Base-by-base conservation (phyloP, 176 grass and related monocot species). In the Cenchrus fungigraminus region DNA sequence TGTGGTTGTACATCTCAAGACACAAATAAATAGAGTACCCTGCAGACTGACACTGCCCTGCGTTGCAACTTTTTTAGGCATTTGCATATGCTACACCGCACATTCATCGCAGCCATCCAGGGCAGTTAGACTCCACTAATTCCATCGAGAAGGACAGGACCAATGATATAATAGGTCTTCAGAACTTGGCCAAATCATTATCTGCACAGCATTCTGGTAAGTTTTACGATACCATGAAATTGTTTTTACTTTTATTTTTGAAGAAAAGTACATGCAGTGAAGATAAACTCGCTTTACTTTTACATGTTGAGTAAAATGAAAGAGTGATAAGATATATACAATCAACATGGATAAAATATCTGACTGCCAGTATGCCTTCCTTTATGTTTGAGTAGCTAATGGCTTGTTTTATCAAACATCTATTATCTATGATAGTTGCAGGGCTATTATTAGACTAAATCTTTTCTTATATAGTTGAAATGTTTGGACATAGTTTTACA, bases 61-160 rank as follows among this genome's bases (percentile, higher is more conserved):
- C 64, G 17, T 15, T 71, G 22, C 53, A 75, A 76, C 12, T 32
- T 31, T 71, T 93, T 44, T 42, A 98, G 91, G 91, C 91, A 75
- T 95, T 89, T 92, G 86, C 80, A 79, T 94, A 79, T 71, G 93
- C 93, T 85, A 74, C 94, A 73, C 74, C 54, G 45, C 92, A 83
- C 84, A 86, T 89, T 87, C 83, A 87, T 49, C 55, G 71, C 10
- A 50, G 55, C 32, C 47, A 73, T 55, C 5, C 45, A 19, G n/a
- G 82, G 62, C 68, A 79, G n/a, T 32, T 52, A 58, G 72, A 82
- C 44, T 44, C 65, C 64, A 54, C 12, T 74, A 82, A 82, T 87
- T 59, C 45, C 13, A 25, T 68, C 40, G 20, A 22, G 32, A 83
- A 89, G 45, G 59, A 79, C 57, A 79, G 28, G 62, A 60, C 88